Evolutionary conservation across 345 rosid genomes (phyloP).

Genomic region (Conringia planisiliqua): DNA sequence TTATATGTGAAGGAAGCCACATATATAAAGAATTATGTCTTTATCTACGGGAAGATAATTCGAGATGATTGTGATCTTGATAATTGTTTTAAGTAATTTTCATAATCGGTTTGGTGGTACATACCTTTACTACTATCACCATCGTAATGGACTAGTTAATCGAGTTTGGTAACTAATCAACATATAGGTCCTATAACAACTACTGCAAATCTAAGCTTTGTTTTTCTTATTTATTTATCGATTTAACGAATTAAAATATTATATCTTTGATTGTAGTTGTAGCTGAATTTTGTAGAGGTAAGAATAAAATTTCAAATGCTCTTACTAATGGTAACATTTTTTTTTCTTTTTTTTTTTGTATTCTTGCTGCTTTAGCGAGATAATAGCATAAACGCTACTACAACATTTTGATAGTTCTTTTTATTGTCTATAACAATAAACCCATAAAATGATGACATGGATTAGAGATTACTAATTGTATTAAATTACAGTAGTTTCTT

Average conservation of each 20-base stretch:
- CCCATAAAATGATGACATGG: no score
- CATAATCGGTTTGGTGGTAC: not conserved
- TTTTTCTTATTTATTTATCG: not conserved
- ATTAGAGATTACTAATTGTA: no score
- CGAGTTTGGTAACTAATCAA: slow-evolving; percentile 29
- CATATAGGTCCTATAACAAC: slow-evolving; percentile 15
- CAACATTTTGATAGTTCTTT: no score
- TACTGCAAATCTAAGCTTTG: slow-evolving; percentile 3
- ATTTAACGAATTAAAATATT: not conserved
- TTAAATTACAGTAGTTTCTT: no score
- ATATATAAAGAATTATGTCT: not conserved
- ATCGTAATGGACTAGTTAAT: not conserved
- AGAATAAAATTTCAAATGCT: not conserved
- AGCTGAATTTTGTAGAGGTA: not conserved
- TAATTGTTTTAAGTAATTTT: not conserved
- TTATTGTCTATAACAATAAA: no score
- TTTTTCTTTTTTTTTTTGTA: not conserved
- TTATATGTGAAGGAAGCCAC: not conserved
- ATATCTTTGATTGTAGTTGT: not conserved
- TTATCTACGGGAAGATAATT: not conserved
- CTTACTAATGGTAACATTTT: no score
- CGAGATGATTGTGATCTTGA: not conserved
- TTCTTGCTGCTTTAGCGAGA: no score
- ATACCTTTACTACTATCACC: not conserved
- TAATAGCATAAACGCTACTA: no score